Evolutionary conservation across 441 rosid species (phyloP).

Genomic region (Aleurites moluccanus): DNA sequence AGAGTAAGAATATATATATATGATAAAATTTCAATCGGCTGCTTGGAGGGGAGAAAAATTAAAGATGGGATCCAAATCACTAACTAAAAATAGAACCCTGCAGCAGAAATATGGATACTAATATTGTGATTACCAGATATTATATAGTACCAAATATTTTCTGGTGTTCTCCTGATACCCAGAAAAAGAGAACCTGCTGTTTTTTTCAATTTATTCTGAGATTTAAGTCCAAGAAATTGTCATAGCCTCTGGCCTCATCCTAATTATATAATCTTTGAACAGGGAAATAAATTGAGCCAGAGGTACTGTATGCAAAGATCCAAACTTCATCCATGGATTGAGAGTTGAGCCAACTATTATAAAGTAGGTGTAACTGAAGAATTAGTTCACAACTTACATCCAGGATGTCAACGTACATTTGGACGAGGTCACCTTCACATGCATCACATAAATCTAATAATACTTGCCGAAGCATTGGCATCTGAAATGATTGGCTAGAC

Average conservation of each 20-base stretch:
- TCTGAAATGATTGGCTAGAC: slow-evolving; percentile 32
- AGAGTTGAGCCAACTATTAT: not conserved
- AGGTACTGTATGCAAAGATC: not conserved
- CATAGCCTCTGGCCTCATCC: not conserved
- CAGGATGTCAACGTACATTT: slow-evolving; percentile 41
- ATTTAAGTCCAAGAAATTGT: not conserved
- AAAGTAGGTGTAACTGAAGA: not conserved
- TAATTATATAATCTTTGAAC: not conserved
- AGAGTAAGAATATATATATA: slow-evolving; percentile 10
- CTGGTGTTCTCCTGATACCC: not conserved
- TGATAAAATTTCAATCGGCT: not conserved
- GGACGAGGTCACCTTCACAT: slow-evolving; percentile 62
- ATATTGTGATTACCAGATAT: not conserved
- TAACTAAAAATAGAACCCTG: not conserved
- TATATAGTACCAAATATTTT: too few relatives aligned
- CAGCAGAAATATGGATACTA: not conserved
- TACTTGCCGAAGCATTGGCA: slow-evolving; percentile 67
- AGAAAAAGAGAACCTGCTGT: not conserved
- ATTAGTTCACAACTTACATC: not conserved
- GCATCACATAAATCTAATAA: slow-evolving; percentile 76
- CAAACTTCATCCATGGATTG: not conserved
- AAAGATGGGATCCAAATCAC: not conserved
- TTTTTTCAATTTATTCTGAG: not conserved
- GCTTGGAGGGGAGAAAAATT: too few relatives aligned
- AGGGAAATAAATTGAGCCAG: not conserved